Evolutionary conservation across 371 early-diverging fungal species (phyloP).

Genomic region (Rhizopus delemar): DNA sequence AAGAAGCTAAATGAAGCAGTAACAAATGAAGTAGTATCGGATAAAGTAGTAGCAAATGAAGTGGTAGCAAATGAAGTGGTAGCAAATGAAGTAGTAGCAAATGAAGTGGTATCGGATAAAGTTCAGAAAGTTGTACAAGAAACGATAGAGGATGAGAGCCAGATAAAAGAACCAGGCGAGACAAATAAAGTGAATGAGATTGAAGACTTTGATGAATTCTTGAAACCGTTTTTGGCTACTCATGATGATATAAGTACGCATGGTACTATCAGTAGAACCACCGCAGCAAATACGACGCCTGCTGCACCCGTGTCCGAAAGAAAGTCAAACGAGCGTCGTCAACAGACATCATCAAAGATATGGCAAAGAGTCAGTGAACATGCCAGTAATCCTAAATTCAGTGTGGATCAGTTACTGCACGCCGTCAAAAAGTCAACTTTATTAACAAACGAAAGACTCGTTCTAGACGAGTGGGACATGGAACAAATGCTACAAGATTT

Average conservation of each 20-base stretch:
- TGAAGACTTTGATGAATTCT: not conserved
- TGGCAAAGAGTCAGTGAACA: slow-evolving; percentile 12
- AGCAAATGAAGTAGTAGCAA: too few species aligned
- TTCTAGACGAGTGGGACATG: slow-evolving; percentile 32
- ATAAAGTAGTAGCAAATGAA: too few species aligned
- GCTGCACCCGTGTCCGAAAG: not conserved
- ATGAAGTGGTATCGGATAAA: too few species aligned
- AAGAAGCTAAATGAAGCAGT: not conserved
- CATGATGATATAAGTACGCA: not conserved
- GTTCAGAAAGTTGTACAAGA: too few species aligned
- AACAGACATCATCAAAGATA: slow-evolving; percentile 1
- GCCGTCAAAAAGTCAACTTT: slow-evolving; percentile 10
- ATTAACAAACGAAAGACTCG: slow-evolving; percentile 6
- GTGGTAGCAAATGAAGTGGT: too few species aligned
- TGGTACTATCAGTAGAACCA: not conserved
- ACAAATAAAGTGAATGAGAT: not conserved
- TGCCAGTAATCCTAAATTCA: slow-evolving; percentile 11
- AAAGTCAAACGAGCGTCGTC: not conserved
- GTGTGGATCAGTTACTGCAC: slow-evolving; percentile 15
- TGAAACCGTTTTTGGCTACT: slow-evolving; percentile 5
- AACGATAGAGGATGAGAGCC: not conserved
- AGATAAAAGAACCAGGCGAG: not conserved
- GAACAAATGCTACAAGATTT: slow-evolving; percentile 22
- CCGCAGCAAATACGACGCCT: not conserved
- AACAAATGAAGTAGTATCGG: too few species aligned